phyloP scores from a whole-genome alignment of 306 rosid species.

The Quercus cerris region DNA sequence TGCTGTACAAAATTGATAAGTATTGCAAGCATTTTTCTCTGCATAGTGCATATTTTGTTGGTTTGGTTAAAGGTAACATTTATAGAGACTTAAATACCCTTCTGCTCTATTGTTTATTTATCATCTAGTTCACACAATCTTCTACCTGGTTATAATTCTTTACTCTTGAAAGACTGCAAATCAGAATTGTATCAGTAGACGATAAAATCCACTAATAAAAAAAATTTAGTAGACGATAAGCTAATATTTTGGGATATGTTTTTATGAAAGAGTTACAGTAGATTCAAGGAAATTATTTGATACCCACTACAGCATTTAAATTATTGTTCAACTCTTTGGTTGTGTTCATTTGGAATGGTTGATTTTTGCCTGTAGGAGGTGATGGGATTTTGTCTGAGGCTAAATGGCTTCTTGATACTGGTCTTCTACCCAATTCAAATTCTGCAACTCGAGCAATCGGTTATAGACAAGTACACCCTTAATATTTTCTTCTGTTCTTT shows the following conservation, averaged over 20 bases:
- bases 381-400: slow-evolving; percentile 83
- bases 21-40: too few species aligned
- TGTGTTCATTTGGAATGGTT: slow-evolving; percentile 7
- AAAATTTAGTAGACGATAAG: neutral
- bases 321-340: neutral
- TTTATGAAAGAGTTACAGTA: neutral
- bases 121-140: neutral
- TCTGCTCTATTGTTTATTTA: neutral
- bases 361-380: slow-evolving; percentile 45
- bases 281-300: neutral
- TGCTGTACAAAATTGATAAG: too few species aligned
- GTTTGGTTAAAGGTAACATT: too few species aligned
- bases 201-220: too few species aligned
- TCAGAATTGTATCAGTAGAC: neutral
- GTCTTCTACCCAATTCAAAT: slow-evolving; percentile 84
- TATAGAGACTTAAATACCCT: too few species aligned
- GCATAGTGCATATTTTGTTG: too few species aligned
- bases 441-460: slow-evolving; percentile 89
- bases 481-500: neutral
- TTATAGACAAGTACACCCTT: slow-evolving; percentile 73
- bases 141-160: neutral
- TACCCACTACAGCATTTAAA: neutral
- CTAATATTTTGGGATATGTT: neutral
- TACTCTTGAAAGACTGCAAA: neutral
- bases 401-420: slow-evolving; percentile 77